These are phyloP conservation scores for Phytophthora tubulina DNA, from an alignment of 352 stramenopile species.

Conservation along the genomic window DNA sequence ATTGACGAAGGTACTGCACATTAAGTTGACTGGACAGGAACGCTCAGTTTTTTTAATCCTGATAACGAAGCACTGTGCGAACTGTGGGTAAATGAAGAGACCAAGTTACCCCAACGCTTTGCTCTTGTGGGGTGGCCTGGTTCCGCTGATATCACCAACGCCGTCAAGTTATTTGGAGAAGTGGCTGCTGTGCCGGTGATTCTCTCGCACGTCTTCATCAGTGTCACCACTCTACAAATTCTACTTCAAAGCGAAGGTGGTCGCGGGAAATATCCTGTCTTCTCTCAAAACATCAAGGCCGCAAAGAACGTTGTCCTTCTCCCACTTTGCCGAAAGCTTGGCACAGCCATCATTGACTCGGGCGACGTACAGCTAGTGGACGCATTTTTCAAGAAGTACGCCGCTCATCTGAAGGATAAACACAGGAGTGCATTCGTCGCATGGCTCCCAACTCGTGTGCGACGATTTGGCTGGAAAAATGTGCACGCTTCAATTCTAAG, in stretches of 20 bases:
- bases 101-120: conserved; percentile 2
- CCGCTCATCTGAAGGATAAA: conserved; percentile 5
- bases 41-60: conserved; percentile 19
- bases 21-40: conserved; percentile 1
- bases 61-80: conserved; percentile 7
- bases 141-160: conserved; percentile 15
- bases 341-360: conserved; percentile 2
- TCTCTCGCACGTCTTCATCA: conserved; percentile 8
- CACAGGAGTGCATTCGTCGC: background rate
- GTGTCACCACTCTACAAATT: background rate
- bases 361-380: conserved; percentile 8
- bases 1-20: background rate
- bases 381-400: conserved; percentile 16
- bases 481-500: background rate
- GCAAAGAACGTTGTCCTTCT: conserved; percentile 1
- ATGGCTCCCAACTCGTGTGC: background rate
- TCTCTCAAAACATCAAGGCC: background rate
- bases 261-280: background rate
- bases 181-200: background rate
- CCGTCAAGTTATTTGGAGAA: conserved; percentile 10
- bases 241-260: background rate
- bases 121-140: conserved; percentile 21
- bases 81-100: conserved; percentile 1
- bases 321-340: conserved; percentile 10
- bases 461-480: conserved; percentile 7